Percentiles rank a stretch among this genome's conserved stretches.
These are phyloP conservation scores for Trebouxia gelatinosa DNA, from an alignment of 163 green algal species.

Conservation along the genomic window DNA sequence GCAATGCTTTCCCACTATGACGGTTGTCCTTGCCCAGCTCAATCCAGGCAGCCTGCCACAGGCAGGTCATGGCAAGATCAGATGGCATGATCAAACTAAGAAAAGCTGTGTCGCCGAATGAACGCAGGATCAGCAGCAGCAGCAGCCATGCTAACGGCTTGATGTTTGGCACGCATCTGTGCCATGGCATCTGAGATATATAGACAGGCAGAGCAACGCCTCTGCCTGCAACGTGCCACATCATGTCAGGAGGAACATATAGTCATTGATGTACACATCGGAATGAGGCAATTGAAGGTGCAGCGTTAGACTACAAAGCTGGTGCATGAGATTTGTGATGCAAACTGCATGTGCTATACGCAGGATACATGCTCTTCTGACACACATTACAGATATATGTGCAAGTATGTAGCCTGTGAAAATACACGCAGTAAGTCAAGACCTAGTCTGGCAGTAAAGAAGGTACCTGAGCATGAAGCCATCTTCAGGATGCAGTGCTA, in stretches of 20 bases:
- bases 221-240: no score
- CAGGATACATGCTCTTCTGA: background rate
- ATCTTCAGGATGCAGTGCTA: constrained; percentile 34
- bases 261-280: no score
- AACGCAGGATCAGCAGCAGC: background rate
- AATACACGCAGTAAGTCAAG: background rate
- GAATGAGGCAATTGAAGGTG: background rate
- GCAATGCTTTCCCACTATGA: no score
- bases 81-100: no score
- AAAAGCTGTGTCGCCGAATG: no score
- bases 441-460: constrained; percentile 37
- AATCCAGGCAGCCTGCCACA: no score
- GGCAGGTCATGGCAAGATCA: no score
- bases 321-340: background rate
- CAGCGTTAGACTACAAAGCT: background rate
- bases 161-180: constrained; percentile 32
- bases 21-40: no score
- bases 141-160: no score
- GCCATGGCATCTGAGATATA: background rate
- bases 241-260: no score
- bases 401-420: background rate
- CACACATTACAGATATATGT: background rate
- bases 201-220: background rate
- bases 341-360: background rate
- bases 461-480: constrained; percentile 42